phyloP scores from a whole-genome alignment of 2,329 filamentous ascomycete genomes.

The Aurifilum marmelostoma region DNA sequence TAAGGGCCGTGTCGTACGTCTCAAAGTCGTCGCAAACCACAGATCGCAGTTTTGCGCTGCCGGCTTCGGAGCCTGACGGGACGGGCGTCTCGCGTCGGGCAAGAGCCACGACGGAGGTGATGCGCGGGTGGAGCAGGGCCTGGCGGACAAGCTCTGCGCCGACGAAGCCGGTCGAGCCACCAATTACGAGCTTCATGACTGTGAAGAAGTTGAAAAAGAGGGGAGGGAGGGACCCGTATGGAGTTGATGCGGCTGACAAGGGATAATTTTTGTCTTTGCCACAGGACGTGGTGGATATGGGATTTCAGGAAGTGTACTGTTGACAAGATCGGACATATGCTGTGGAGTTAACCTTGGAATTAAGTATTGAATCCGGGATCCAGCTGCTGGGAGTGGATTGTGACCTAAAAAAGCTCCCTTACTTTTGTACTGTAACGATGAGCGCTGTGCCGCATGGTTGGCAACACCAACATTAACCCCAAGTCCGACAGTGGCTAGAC shows the following conservation, averaged over 20 bases:
- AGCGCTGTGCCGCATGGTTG: not conserved
- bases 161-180: constrained; percentile 48
- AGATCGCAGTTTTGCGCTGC: constrained; percentile 42
- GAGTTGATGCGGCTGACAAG: not conserved
- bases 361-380: not conserved
- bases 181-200: constrained; percentile 48
- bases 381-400: not conserved
- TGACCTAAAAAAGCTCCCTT: not conserved
- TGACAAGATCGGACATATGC: not conserved
- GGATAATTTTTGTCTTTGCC: not conserved
- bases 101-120: constrained; percentile 48
- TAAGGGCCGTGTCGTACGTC: constrained; percentile 45
- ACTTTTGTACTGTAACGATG: not conserved
- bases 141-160: constrained; percentile 49
- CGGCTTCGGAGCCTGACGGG: constrained; percentile 29
- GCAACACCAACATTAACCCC: not conserved
- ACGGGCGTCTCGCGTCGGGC: constrained; percentile 41
- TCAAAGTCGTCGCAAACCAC: constrained; percentile 46
- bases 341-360: not conserved
- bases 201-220: not conserved
- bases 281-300: not conserved
- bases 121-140: constrained; percentile 39
- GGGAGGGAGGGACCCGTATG: not conserved
- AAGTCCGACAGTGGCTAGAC: not conserved
- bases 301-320: not conserved